phyloP scores from a whole-genome alignment of 2,329 filamentous ascomycete species.

The Tolypocladium album region DNA sequence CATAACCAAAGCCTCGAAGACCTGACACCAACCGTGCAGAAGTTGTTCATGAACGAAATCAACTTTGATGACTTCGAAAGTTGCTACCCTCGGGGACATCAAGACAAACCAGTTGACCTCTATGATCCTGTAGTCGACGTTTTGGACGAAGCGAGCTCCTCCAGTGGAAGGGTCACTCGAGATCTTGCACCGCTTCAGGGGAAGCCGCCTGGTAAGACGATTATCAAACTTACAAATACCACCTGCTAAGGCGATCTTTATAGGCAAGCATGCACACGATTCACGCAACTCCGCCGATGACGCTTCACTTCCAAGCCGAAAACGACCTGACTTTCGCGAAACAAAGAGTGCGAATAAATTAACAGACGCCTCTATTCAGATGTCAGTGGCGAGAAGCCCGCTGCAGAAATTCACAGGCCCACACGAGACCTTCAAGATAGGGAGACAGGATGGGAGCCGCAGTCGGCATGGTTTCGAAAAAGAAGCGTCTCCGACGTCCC shows the following conservation, averaged over 20 bases:
- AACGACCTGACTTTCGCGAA: not conserved
- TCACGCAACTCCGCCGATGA: not conserved
- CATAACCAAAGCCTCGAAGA: conserved; percentile 13
- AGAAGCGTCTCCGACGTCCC: not conserved
- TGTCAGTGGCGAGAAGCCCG: not conserved
- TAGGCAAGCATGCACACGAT: conserved; percentile 16
- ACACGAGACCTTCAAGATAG: not conserved
- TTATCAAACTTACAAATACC: not conserved
- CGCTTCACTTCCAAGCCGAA: not conserved
- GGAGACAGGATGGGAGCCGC: not conserved
- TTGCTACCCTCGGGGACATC: not conserved
- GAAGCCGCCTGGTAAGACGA: not conserved
- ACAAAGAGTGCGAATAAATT: not conserved
- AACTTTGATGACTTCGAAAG: conserved; percentile 12
- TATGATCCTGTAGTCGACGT: not conserved
- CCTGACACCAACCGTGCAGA: conserved; percentile 13
- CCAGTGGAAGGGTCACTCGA: not conserved
- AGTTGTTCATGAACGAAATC: conserved; percentile 21
- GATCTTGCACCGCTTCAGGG: conserved; percentile 1
- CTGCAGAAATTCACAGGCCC: not conserved
- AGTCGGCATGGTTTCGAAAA: not conserved
- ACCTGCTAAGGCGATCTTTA: conserved; percentile 18
- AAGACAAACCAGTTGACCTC: not conserved
- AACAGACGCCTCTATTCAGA: not conserved
- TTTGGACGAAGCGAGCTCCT: not conserved